Base-by-base conservation (phyloP, 2,329 filamentous ascomycete species). In the Sporothrix schenckii region DNA sequence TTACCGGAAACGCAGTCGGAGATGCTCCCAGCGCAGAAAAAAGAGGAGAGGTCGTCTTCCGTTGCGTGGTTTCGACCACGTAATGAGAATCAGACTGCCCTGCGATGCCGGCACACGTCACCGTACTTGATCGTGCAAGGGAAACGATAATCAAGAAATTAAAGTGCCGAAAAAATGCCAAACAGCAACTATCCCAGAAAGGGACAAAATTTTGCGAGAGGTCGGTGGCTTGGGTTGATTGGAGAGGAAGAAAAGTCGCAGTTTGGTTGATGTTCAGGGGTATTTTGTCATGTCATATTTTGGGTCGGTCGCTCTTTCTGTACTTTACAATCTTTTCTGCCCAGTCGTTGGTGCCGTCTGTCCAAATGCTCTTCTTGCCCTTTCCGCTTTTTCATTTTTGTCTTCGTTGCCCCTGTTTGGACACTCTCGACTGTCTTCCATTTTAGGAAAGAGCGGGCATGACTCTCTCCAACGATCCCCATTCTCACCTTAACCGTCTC, bases 381-480 rank as follows among this genome's bases (percentile, higher is more conserved):
- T 14, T 34, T 27, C 47, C n/a, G 21, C 9, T 47, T 16, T 27
- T 65, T 50, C 21, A n/a, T 34, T 44, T 53, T 47, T 7, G 21
- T 5, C 39, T 21, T 21, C 19, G 44, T n/a, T 21, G 27, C 47
- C 49, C 56, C n/a, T 53, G 47, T 27, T 24, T 54, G 39, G 50
- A 49, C 21, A n/a, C 60, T 30, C 41, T 49, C 11, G 19, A 30
- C 30, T 19, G 19, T 34, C 7, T 50, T 66, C 61, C 61, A 16
- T 19, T 50, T 50, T 50, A 19, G 61, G 61, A 66, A 66, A 66
- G 44, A 30, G 61, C 24, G 24, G 14, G 49, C 49, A 66, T 53
- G 63, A 66, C 34, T 61, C 63, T 66, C 60, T 34, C 47, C 47
- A 39, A 13, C 24, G 27, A 63, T 47, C 63, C 63, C 63, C 44